Base-by-base conservation (phyloP, 129 eudicot genomes). In the Helichrysum umbraculigerum region DNA sequence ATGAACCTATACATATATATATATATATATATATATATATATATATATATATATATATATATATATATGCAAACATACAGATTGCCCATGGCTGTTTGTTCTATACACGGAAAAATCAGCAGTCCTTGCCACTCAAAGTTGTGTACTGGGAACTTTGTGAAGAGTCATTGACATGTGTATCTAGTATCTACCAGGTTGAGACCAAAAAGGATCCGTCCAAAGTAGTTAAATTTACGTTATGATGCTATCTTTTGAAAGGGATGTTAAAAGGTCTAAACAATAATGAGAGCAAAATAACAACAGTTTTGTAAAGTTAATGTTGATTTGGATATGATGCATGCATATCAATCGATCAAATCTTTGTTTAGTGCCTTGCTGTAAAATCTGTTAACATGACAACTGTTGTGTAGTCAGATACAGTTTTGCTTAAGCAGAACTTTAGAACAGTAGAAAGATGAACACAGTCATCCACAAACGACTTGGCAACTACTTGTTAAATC, bases 201-300 rank as follows among this genome's bases (percentile, higher is more conserved):
- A 17, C 21, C 42, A 32, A 65, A 65, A 65, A 1, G 28, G 44
- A 33, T 17, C 21, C 5, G 21, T 28, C 54, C 10, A 56, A 2
- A 56, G 66, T 72, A 54, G 32, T 6, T 76, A 47, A 39, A 28
- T 58, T 77, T 28, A 29, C 5, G 14, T 68, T 57, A 33, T n/a
- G 22, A 57, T 77, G 76, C 14, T 68, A 58, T 28, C 14, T 68
- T 19, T 69, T 59, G 75, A 68, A 58, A 25, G 6, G 15, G 32
- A 78, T 2, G 4, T 66, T 41, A 32, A 5, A 77, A 78, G 62
- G 33, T 78, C 25, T 37, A 68, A 58, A 39, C 33, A 77, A 69
- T 58, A n/a, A 25, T 42, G 64, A 70, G 47, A 37, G 44, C 47
- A 70, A 35, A 22, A 15, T 34, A 67, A 37, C 67, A 59, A 59